These are phyloP conservation scores for Phyllosticta citriasiana DNA, from an alignment of 2,329 filamentous ascomycete genomes.

Conservation along the genomic window DNA sequence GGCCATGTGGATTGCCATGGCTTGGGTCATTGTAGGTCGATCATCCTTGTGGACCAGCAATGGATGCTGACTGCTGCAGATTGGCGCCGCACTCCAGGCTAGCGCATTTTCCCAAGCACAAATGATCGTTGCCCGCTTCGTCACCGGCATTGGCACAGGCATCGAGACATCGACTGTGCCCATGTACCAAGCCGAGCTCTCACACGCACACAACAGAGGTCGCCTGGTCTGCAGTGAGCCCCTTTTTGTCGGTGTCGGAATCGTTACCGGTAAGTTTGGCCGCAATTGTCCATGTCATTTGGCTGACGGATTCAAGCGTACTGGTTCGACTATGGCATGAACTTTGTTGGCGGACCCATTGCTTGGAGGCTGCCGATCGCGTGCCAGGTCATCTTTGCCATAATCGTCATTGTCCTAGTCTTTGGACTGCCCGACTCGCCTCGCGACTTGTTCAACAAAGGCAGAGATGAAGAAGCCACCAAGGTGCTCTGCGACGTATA, in stretches of 20 bases:
- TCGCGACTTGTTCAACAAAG: slow-evolving; percentile 24
- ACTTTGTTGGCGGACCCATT: slow-evolving; percentile 26
- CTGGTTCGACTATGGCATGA: slow-evolving; percentile 39
- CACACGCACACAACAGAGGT: slow-evolving; percentile 47
- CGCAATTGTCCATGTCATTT: neutral
- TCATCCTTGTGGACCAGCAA: neutral
- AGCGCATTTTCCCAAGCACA: slow-evolving; percentile 20
- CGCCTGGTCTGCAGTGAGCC: slow-evolving; percentile 49
- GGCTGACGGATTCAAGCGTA: slow-evolving; percentile 28
- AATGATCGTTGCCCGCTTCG: slow-evolving; percentile 41
- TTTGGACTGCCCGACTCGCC: slow-evolving; percentile 22
- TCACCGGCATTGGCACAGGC: slow-evolving; percentile 46
- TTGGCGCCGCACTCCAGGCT: slow-evolving; percentile 5
- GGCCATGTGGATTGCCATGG: slow-evolving; percentile 23
- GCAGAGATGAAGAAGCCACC: slow-evolving; percentile 38
- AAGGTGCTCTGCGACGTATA: slow-evolving; percentile 40
- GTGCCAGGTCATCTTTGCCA: slow-evolving; percentile 38
- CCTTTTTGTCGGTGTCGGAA: slow-evolving; percentile 35
- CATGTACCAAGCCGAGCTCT: slow-evolving; percentile 44
- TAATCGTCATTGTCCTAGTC: slow-evolving; percentile 33
- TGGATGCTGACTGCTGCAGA: neutral
- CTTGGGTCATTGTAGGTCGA: slow-evolving; percentile 7
- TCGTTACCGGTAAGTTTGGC: slow-evolving; percentile 27
- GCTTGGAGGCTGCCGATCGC: slow-evolving; percentile 43
- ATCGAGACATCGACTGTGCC: slow-evolving; percentile 46